A percentile compares a stretch with the other conserved stretches of the same genome.
phyloP scores from a whole-genome alignment of 2,329 filamentous ascomycete genomes.

The Pyrenochaeta sp. region DNA sequence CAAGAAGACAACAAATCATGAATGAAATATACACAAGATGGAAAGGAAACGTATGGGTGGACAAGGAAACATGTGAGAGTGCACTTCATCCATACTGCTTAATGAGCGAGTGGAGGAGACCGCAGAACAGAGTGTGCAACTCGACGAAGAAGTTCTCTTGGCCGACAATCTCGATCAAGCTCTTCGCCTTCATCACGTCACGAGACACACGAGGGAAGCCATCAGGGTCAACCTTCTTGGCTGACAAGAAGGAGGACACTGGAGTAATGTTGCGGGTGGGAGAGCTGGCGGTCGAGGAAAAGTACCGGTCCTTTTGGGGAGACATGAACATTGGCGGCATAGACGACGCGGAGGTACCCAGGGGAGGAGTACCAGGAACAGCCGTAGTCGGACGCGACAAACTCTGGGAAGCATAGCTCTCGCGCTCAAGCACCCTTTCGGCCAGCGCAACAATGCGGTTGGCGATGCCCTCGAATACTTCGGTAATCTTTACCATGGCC shows the following conservation, averaged over 20 bases:
- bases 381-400: slow-evolving; percentile 39
- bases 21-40: slow-evolving; percentile 27
- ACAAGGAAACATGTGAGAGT: slow-evolving; percentile 1
- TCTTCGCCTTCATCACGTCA: slow-evolving; percentile 62
- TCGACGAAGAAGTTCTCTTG: slow-evolving; percentile 67
- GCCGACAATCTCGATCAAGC: slow-evolving; percentile 66
- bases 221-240: slow-evolving; percentile 64
- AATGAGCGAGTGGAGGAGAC: slow-evolving; percentile 49
- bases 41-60: slow-evolving; percentile 23
- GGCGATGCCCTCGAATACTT: slow-evolving; percentile 63
- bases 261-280: slow-evolving; percentile 59
- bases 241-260: slow-evolving; percentile 66
- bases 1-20: slow-evolving; percentile 24
- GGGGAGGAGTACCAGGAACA: slow-evolving; percentile 38
- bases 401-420: slow-evolving; percentile 36
- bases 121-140: slow-evolving; percentile 62
- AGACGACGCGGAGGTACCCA: slow-evolving; percentile 41
- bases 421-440: slow-evolving; percentile 49
- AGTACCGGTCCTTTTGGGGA: slow-evolving; percentile 37
- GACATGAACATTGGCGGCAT: slow-evolving; percentile 37
- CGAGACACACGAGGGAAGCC: slow-evolving; percentile 62
- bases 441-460: slow-evolving; percentile 58
- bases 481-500: slow-evolving; percentile 51
- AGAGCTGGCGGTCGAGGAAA: slow-evolving; percentile 40
- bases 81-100: slow-evolving; percentile 46